phyloP scores from a whole-genome alignment of 345 rosid genomes.

The Raphanus raphanistrum region DNA sequence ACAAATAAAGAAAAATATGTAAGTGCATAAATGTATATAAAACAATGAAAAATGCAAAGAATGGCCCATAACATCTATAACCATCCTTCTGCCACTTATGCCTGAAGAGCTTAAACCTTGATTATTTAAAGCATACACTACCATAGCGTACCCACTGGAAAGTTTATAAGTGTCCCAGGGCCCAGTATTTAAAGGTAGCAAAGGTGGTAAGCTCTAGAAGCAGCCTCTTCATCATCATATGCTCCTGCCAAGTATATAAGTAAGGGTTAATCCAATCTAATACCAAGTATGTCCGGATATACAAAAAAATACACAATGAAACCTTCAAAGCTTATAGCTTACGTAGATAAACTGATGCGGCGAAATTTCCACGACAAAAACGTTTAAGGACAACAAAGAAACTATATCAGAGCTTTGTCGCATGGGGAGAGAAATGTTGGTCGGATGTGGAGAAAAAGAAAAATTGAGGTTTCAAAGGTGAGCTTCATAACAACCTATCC shows the following conservation, averaged over 20 bases:
- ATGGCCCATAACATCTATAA: too few species aligned
- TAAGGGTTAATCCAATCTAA: slow-evolving; percentile 1
- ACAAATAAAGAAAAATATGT: too few species aligned
- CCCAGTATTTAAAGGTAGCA: too few species aligned
- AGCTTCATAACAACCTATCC: slow-evolving; percentile 99
- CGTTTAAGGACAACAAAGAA: slow-evolving; percentile 21
- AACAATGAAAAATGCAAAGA: too few species aligned
- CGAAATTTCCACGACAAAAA: slow-evolving; percentile 38
- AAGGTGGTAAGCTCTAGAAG: too few species aligned
- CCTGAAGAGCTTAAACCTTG: too few species aligned
- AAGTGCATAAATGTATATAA: too few species aligned
- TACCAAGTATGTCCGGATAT: background rate
- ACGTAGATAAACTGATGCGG: slow-evolving; percentile 57
- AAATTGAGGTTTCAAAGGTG: slow-evolving; percentile 94
- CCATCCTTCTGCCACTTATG: background rate
- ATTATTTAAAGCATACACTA: too few species aligned
- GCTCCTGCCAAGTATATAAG: slow-evolving; percentile 60
- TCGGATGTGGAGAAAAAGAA: background rate
- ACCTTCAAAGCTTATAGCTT: background rate
- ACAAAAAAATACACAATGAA: slow-evolving; percentile 12
- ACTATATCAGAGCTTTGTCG: slow-evolving; percentile 39
- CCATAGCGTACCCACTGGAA: too few species aligned
- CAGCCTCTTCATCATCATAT: slow-evolving; percentile 91
- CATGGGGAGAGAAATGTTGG: too few species aligned
- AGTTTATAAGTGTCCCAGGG: too few species aligned